These are phyloP conservation scores for Prunella vulgaris DNA, from an alignment of 257 asterid genomes.

Conservation along the genomic window DNA sequence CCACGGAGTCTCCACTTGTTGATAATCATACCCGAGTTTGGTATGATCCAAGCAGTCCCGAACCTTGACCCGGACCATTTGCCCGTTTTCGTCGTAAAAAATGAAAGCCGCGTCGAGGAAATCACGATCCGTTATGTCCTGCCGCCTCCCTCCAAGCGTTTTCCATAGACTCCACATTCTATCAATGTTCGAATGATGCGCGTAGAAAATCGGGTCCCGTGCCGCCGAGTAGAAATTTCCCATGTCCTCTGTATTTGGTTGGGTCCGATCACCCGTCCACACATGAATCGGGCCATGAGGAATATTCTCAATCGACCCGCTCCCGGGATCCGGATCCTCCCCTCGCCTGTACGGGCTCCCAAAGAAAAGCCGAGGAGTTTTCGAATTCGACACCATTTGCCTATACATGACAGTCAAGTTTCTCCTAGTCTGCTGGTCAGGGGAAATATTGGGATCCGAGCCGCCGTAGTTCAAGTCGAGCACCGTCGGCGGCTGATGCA, in stretches of 20 bases:
- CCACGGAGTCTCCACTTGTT: constrained; percentile 60
- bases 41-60: constrained; percentile 53
- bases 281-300: constrained; percentile 71
- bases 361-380: constrained; percentile 47
- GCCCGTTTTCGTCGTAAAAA: constrained; percentile 74
- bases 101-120: constrained; percentile 51
- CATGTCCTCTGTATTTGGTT: constrained; percentile 65
- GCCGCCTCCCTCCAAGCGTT: constrained; percentile 57
- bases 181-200: constrained; percentile 72
- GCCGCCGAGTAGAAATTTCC: constrained; percentile 85
- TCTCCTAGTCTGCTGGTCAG: constrained; percentile 26
- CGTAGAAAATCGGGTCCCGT: constrained; percentile 70
- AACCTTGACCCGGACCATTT: constrained; percentile 65
- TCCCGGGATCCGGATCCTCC: constrained; percentile 54
- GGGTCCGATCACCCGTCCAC: constrained; percentile 74
- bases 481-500: constrained; percentile 62
- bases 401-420: constrained; percentile 68
- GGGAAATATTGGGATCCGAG: constrained; percentile 10
- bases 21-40: constrained; percentile 58
- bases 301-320: constrained; percentile 59
- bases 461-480: constrained; percentile 57
- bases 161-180: constrained; percentile 78
- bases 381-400: constrained; percentile 65
- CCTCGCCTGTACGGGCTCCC: constrained; percentile 68
- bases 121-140: constrained; percentile 57